Base-by-base conservation (phyloP, 1,284 basidiomycete species). In the Cryptococcus sp. region DNA sequence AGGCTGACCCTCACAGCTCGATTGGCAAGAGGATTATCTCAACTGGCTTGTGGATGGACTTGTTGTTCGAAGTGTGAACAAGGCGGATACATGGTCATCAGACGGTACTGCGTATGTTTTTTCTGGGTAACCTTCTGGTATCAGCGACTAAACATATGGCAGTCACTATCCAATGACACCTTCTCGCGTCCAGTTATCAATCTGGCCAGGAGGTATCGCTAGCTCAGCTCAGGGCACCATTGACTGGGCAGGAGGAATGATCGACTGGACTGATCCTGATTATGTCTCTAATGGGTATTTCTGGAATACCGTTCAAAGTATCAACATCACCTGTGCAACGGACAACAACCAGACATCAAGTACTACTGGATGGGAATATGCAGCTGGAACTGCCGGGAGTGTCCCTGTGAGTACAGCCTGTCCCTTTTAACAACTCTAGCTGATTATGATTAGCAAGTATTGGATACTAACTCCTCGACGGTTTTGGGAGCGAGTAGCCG, bases 121-220 rank as follows among this genome's bases (percentile, higher is more conserved):
- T 15, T 43, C 11, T 7, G 11, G 49, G 11, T 51, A 10, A 23
- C 23, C 23, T 38, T 46, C 33, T 11, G 30, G 34, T 14, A 36
- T 15, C 8, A 14, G 23, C 38, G 35, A 35, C 14, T 10, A 10
- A 41, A 10, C 38, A n/a, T 41, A 41, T 10, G 38, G 6, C 50
- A 68, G 69, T 56, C 76, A 84, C 54, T 91, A 84, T 74, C 89
- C 89, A 4, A 82, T 76, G 54, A 89, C 89, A 0, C 89, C 89
- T 1, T 83, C 87, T 14, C 83, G 87, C 45, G 81, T 91, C 38
- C 87, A 91, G 73, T 74, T 91, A 57, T 88, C 86, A 54, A 65
- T 90, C 57, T 91, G 89, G 88, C 85, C 88, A 23, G 86, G 86
- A 2, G 89, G 89, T 41, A 84, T 87, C 66, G 55, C 79, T 44